Base-by-base conservation (phyloP, 768 basidiomycete species). In the Boletus pseudopeckii region DNA sequence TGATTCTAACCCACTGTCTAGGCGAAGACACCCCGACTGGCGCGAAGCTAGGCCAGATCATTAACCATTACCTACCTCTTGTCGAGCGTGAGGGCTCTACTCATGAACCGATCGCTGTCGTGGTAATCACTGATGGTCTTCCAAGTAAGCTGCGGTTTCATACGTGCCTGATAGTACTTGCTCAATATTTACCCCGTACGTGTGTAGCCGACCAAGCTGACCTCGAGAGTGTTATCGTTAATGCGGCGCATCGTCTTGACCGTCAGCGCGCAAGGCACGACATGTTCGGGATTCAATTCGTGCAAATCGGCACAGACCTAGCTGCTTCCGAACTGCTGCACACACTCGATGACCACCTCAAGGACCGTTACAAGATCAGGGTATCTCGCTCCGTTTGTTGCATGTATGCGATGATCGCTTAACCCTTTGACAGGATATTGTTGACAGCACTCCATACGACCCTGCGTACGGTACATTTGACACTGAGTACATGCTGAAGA, bases 201-300 rank as follows among this genome's bases (percentile, higher is more conserved):
- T 9, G 36, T 32, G n/a, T 39, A 71, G 73, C 56, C 52, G 72
- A 68, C 58, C 66, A 61, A 22, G 51, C 41, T 9, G 62, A 66
- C 1, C 58, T 70, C 8, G 60, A 65, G 45, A 56, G 52, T 7
- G 68, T 69, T 2, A 67, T 77, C 10, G 68, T 77, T 15, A 63
- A 67, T 6, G 63, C 69, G 17, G 77, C 77, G 3, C 69, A 69
- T 28, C 65, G 75, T 28, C 71, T 78, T 18, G 77, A 78, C 45
- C 64, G 63, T 36, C 68, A 63, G 1, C 61, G 61, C 4, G 65
- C 69, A 48, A 74, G 65, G 24, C 60, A 69, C 2, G 65, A 70
- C n/a, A 74, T 74, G 64, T 67, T 80, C 6, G 75, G 78, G 10
- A 67, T 80, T 28, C 75, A 77, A 39, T 76, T 80, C 37, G 66